Evolutionary conservation across 305 asterid genomes (phyloP).

Genomic region (Fraxinus dipetala): DNA sequence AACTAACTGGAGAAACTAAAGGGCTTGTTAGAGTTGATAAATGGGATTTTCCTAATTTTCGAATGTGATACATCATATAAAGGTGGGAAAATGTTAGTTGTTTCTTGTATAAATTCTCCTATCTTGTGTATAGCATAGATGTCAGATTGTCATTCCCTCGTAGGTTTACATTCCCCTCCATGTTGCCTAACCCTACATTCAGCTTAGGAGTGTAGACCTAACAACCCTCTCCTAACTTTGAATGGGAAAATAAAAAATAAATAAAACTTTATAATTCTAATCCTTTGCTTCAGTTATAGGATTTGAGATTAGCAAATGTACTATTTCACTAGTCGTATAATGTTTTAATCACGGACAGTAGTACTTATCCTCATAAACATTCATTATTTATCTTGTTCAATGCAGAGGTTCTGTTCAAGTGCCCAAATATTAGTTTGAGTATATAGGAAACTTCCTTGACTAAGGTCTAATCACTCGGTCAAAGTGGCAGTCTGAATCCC

Average conservation of each 20-base stretch:
- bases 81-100: background rate
- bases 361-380: slow-evolving; percentile 1
- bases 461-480: slow-evolving; percentile 3
- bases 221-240: background rate
- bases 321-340: background rate
- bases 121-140: background rate
- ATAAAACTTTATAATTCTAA: background rate
- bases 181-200: background rate
- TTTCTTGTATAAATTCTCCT: background rate
- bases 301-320: background rate
- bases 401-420: background rate
- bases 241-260: background rate
- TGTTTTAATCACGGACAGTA: background rate
- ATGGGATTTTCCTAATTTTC: background rate
- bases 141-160: background rate
- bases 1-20: background rate
- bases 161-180: background rate
- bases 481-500: background rate
- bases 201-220: background rate
- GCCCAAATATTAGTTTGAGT: background rate
- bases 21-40: background rate
- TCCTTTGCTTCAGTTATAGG: background rate
- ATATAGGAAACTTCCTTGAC: background rate
- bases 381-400: background rate
- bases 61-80: background rate